Evolutionary conservation across 1,284 basidiomycete species (phyloP).

Genomic region (Heterobasidion parviporum): DNA sequence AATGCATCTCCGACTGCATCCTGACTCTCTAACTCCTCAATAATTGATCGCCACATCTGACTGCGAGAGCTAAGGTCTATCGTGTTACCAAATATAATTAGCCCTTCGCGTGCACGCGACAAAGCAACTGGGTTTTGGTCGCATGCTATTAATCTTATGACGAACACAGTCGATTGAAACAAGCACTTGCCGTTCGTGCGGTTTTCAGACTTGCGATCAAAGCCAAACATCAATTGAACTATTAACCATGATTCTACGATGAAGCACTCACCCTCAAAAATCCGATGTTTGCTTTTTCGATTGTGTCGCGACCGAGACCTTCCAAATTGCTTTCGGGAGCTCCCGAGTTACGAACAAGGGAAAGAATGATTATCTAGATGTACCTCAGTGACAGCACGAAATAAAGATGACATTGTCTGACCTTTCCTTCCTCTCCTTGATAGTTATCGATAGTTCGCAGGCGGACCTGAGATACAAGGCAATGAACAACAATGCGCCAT

Average conservation of each 20-base stretch:
- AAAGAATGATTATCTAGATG: constrained; percentile 53
- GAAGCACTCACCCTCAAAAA: constrained; percentile 48
- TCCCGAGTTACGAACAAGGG: constrained; percentile 63
- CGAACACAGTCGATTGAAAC: no score
- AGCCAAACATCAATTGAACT: background rate
- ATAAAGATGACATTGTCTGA: background rate
- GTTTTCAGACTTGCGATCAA: background rate
- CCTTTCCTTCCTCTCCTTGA: constrained; percentile 59
- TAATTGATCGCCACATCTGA: constrained; percentile 51
- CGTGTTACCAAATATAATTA: constrained; percentile 67
- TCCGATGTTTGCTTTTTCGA: constrained; percentile 37
- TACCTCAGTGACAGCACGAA: background rate
- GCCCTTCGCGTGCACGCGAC: constrained; percentile 65
- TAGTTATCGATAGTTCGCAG: constrained; percentile 72
- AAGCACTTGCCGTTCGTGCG: constrained; percentile 16
- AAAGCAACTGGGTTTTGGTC: constrained; percentile 44
- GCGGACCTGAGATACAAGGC: constrained; percentile 34
- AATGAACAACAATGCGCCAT: background rate
- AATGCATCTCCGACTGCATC: constrained; percentile 43
- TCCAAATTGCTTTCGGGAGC: constrained; percentile 22
- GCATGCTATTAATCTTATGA: no score
- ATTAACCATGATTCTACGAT: background rate
- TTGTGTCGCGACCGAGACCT: background rate
- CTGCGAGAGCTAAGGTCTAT: constrained; percentile 34
- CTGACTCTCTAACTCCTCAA: constrained; percentile 43